phyloP scores from a whole-genome alignment of 306 rosid genomes.

The Cucumis cinereus region DNA sequence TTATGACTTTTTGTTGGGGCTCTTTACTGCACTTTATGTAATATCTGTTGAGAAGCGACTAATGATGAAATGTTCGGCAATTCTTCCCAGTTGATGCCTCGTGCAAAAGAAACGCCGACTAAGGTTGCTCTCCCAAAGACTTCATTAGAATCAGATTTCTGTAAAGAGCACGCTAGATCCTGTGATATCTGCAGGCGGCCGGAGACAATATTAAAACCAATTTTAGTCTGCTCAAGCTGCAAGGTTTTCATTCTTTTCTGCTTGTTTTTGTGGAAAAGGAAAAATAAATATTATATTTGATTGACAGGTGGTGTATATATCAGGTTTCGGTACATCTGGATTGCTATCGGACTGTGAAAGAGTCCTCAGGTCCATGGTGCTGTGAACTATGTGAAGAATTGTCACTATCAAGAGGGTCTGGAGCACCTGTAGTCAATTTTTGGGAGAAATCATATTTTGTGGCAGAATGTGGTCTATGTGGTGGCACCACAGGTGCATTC shows the following conservation, averaged over 20 bases:
- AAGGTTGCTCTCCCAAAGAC: conserved; percentile 55
- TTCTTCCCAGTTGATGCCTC: conserved; percentile 61
- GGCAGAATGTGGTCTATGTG: conserved; percentile 84
- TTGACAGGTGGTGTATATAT: conserved; percentile 1
- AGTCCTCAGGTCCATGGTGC: conserved; percentile 84
- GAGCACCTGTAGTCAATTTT: conserved; percentile 44
- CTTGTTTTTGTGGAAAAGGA: neutral
- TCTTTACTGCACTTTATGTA: neutral
- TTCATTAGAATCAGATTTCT: conserved; percentile 51
- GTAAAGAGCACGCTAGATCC: conserved; percentile 70
- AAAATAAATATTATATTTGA: neutral
- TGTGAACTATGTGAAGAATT: conserved; percentile 88
- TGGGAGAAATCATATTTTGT: conserved; percentile 74
- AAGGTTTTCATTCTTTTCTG: conserved; percentile 43
- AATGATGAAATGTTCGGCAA: conserved; percentile 39
- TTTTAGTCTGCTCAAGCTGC: conserved; percentile 80
- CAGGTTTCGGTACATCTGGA: conserved; percentile 95
- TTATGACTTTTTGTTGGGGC: neutral
- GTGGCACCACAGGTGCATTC: conserved; percentile 87
- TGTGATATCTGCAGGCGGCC: conserved; percentile 88
- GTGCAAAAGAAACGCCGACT: conserved; percentile 75
- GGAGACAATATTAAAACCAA: conserved; percentile 67
- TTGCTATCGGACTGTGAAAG: conserved; percentile 75
- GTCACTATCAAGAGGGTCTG: conserved; percentile 34
- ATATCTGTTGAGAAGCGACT: neutral